Base-by-base conservation (phyloP, 1,284 basidiomycete genomes). In the Flammula alnicola region DNA sequence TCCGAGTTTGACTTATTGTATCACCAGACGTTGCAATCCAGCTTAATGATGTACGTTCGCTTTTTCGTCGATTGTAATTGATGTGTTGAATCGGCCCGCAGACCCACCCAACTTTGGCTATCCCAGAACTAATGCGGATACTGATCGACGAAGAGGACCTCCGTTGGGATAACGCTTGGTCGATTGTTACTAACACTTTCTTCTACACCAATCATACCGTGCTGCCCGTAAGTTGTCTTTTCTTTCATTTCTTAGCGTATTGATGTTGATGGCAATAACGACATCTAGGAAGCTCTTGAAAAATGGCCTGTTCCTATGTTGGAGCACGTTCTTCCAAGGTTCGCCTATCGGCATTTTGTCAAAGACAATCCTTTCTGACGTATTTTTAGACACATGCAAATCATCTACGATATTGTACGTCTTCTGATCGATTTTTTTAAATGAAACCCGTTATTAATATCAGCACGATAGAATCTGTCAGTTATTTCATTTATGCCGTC, bases 181-280 rank as follows among this genome's bases (percentile, higher is more conserved):
- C 79, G 22, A 92, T 97, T 59, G 84, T 87, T 33, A 92, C 84
- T 42, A 87, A 88, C 67, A 92, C 90, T 5, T 95, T 96, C 74
- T 93, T 91, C 68, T 97, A 93, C 75, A 96, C 94, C 14, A 96
- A 95, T 66, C 93, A 95, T 70, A 93, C 91, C 3, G 90, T 93
- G 27, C 73, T 90, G 11, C 87, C 87, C 27, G 86, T 63, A 29
- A 10, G 61, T 56, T 31, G 3, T 14, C 19, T 30, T 33, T 3
- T 8, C 14, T 27, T 8, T 12, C n/a, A 5, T 26, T 23, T 33
- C 11, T 16, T 17, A 17, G 16, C 16, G 2, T 20, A n/a, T 9
- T 16, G 19, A 7, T 10, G 11, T 30, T 47, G 7, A 16, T 45
- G 31, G 47, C 48, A 9, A 30, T 4, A 6, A n/a, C 20, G 16